These are phyloP conservation scores for Spinellus fusiger DNA, from an alignment of 192 early-diverging fungal genomes.

Conservation along the genomic window DNA sequence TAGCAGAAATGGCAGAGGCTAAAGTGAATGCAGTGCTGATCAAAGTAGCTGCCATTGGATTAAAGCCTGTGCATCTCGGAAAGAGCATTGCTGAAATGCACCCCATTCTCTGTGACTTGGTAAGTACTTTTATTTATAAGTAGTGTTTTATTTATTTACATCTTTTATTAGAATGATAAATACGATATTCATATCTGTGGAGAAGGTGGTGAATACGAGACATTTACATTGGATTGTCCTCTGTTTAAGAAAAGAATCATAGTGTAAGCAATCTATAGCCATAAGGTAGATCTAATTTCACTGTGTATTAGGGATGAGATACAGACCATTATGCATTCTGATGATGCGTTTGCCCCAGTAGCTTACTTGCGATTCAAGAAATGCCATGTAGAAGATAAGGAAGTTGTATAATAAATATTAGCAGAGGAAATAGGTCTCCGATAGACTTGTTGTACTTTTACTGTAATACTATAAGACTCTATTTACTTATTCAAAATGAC, in stretches of 20 bases:
- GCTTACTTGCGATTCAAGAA: conserved; percentile 71
- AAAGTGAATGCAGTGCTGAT: conserved; percentile 82
- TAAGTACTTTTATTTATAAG: conserved; percentile 21
- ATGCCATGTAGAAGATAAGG: too few relatives aligned
- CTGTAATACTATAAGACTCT: too few relatives aligned
- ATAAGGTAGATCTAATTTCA: not conserved
- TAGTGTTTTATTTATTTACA: not conserved
- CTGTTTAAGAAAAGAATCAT: conserved; percentile 82
- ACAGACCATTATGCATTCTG: conserved; percentile 69
- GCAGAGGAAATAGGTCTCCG: too few relatives aligned
- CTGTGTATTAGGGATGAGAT: conserved; percentile 54
- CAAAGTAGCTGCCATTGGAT: conserved; percentile 87
- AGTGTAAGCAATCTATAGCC: conserved; percentile 46
- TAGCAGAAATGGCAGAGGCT: conserved; percentile 78
- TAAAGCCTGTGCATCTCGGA: conserved; percentile 68
- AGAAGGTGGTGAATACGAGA: conserved; percentile 98
- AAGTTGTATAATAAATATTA: too few relatives aligned
- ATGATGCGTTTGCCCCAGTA: conserved; percentile 78
- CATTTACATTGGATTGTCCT: conserved; percentile 88
- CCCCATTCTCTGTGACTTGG: conserved; percentile 64
- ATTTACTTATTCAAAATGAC: too few relatives aligned
- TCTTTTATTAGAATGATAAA: conserved; percentile 48
- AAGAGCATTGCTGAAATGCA: conserved; percentile 74
- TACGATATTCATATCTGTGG: conserved; percentile 89
- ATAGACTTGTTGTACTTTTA: too few relatives aligned